A percentile compares a stretch with the other conserved stretches of the same genome.
Evolutionary conservation across 805 yeast species (phyloP).

Genomic region (Starmerella powellii): DNA sequence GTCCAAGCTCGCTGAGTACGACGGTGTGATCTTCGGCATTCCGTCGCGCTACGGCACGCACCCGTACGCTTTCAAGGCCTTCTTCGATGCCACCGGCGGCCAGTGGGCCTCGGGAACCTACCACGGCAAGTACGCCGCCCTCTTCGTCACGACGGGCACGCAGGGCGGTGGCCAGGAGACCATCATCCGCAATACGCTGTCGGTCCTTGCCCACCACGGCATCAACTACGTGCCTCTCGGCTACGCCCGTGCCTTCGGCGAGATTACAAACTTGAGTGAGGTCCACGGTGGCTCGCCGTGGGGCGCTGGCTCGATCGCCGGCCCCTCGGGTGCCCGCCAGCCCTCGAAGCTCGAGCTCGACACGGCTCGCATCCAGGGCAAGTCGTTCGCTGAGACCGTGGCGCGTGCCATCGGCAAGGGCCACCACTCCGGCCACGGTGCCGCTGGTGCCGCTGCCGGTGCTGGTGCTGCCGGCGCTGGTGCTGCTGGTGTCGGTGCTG

Average conservation of each 20-base stretch:
- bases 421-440: neutral
- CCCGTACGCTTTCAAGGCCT: slow-evolving; percentile 68
- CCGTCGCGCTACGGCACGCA: slow-evolving; percentile 76
- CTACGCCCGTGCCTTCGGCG: slow-evolving; percentile 46
- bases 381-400: slow-evolving; percentile 42
- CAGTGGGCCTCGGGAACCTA: slow-evolving; percentile 67
- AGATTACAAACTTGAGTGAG: slow-evolving; percentile 45
- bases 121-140: slow-evolving; percentile 61
- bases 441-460: slow-evolving; percentile 4
- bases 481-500: slow-evolving; percentile 11
- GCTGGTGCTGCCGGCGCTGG: slow-evolving; percentile 11
- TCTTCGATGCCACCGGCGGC: slow-evolving; percentile 68
- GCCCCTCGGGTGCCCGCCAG: slow-evolving; percentile 61
- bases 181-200: slow-evolving; percentile 50
- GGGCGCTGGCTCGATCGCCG: slow-evolving; percentile 78
- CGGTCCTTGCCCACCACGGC: slow-evolving; percentile 68
- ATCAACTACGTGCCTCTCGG: slow-evolving; percentile 72
- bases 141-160: slow-evolving; percentile 63
- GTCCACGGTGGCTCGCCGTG: slow-evolving; percentile 73
- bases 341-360: slow-evolving; percentile 53
- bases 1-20: slow-evolving; percentile 50
- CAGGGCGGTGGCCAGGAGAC: slow-evolving; percentile 76
- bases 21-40: slow-evolving; percentile 72
- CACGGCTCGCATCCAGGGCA: slow-evolving; percentile 57
- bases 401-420: slow-evolving; percentile 10